Evolutionary conservation across 2,329 filamentous ascomycete species (phyloP).

Genomic region (Graphilbum sp.): DNA sequence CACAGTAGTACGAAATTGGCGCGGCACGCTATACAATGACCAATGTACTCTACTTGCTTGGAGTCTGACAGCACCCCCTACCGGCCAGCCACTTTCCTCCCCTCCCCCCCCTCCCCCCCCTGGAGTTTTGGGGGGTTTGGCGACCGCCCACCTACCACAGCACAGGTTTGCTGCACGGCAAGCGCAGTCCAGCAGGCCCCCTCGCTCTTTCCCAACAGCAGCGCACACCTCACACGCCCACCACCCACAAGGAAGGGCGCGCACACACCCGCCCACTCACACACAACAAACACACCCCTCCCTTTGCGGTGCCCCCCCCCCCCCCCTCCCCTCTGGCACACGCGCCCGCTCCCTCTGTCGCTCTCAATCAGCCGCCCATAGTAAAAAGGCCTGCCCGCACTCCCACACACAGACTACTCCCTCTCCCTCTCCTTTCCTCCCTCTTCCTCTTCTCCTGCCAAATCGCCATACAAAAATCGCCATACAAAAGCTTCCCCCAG

Average conservation of each 20-base stretch:
- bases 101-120: conserved; percentile 2
- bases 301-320: neutral
- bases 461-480: conserved; percentile 18
- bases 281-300: conserved; percentile 2
- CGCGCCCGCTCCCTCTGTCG: conserved; percentile 1
- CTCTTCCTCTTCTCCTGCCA: conserved; percentile 28
- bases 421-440: conserved; percentile 34
- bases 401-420: conserved; percentile 45
- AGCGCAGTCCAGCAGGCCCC: no score
- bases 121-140: conserved; percentile 10
- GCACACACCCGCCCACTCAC: neutral
- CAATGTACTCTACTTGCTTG: conserved; percentile 6
- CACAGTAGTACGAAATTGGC: neutral
- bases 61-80: no score
- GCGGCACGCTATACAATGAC: conserved; percentile 7
- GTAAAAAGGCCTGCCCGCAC: conserved; percentile 44
- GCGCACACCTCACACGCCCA: no score
- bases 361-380: conserved; percentile 45
- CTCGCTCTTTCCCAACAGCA: conserved; percentile 3
- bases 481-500: conserved; percentile 41
- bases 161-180: no score
- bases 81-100: conserved; percentile 1
- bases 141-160: conserved; percentile 14
- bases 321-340: neutral
- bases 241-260: no score